These are phyloP conservation scores for Phytophthora sp. DNA, from an alignment of 352 stramenopile species.

Conservation along the genomic window DNA sequence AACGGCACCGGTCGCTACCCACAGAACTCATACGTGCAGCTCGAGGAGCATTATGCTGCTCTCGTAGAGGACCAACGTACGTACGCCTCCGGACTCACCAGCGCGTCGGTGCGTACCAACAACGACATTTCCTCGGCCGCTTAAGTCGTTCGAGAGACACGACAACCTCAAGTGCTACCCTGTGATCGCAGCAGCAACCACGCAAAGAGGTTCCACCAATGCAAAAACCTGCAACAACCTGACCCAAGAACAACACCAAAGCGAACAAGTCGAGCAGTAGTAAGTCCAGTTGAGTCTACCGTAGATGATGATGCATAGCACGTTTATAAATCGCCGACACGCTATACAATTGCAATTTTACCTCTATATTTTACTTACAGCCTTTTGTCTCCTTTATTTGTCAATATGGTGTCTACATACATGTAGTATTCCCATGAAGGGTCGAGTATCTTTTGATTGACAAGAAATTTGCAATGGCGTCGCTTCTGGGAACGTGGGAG, in stretches of 20 bases:
- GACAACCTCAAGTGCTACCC: conserved; percentile 15
- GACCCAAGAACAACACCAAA: conserved; percentile 14
- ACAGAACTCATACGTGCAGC: conserved; percentile 62
- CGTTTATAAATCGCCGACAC: conserved; percentile 33
- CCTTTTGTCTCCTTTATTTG: too few species aligned
- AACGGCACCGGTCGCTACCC: conserved; percentile 58
- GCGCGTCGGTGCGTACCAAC: conserved; percentile 36
- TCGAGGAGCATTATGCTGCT: conserved; percentile 78
- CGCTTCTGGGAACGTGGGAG: conserved; percentile 52
- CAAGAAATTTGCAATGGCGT: conserved; percentile 1
- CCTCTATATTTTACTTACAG: too few species aligned
- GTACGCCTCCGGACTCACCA: conserved; percentile 52
- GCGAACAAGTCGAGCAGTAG: conserved; percentile 32
- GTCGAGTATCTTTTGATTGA: conserved; percentile 32
- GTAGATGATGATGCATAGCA: conserved; percentile 28
- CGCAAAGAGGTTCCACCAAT: conserved; percentile 21
- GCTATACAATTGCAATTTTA: conserved; percentile 15
- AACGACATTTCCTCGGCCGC: conserved; percentile 39
- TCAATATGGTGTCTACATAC: too few species aligned
- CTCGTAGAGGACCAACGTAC: conserved; percentile 69
- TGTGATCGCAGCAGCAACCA: conserved; percentile 24
- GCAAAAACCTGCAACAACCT: conserved; percentile 23
- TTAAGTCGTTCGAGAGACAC: conserved; percentile 23
- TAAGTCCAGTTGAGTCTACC: conserved; percentile 30
- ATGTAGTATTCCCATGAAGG: not conserved